Conservation (phyloP, 2,329 filamentous ascomycete genomes). For the Alternaria novae-zelandiae region DNA sequence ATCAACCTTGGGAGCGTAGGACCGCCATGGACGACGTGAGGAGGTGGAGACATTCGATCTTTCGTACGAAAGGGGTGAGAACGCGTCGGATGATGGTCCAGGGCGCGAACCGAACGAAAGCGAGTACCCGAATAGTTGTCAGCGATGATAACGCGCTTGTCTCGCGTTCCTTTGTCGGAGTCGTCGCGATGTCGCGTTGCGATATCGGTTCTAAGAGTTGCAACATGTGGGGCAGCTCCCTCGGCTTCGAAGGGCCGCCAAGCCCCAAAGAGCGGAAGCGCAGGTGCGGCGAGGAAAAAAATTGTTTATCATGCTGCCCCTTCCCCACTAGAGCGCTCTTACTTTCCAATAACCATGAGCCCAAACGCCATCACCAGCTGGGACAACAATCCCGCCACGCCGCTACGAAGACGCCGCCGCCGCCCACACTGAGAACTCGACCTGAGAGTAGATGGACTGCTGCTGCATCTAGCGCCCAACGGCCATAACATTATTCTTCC, state of each 20-base stretch:
- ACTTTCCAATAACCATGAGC: slow-evolving; percentile 38
- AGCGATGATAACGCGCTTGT: background rate
- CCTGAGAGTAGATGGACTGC: slow-evolving; percentile 10
- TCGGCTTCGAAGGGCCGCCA: slow-evolving; percentile 10
- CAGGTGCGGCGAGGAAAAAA: slow-evolving; percentile 24
- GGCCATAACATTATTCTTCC: slow-evolving; percentile 11
- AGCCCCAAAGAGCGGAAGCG: slow-evolving; percentile 11
- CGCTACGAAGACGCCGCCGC: slow-evolving; percentile 11
- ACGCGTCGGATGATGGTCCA: background rate
- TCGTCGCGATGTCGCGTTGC: background rate
- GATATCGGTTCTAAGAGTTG: background rate
- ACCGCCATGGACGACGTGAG: background rate
- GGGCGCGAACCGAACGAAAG: background rate
- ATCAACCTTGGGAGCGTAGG: background rate
- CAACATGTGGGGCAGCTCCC: slow-evolving; percentile 9
- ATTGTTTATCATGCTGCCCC: slow-evolving; percentile 27
- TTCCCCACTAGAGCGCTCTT: slow-evolving; percentile 28
- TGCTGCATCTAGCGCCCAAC: slow-evolving; percentile 15
- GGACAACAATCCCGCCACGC: slow-evolving; percentile 18
- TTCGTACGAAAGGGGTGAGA: background rate
- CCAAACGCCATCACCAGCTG: slow-evolving; percentile 22
- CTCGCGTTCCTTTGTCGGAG: background rate
- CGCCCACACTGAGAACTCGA: slow-evolving; percentile 1
- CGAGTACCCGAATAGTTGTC: background rate
- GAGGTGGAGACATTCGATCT: background rate